phyloP scores from a whole-genome alignment of 805 yeast genomes.

The Metschnikowia arizonensis region DNA sequence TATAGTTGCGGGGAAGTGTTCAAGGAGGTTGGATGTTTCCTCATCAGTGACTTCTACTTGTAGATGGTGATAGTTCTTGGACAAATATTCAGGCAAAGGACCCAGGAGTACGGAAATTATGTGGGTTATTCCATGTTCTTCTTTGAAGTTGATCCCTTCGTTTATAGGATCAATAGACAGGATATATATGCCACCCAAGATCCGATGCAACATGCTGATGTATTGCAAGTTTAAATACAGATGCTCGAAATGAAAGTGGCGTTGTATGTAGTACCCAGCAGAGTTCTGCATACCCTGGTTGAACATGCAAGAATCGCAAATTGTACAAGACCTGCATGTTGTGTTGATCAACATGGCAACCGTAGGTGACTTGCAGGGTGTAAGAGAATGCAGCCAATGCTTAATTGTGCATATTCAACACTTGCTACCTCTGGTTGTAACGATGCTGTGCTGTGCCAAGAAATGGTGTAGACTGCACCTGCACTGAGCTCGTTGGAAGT shows the following conservation, averaged over 20 bases:
- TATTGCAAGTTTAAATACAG: background rate
- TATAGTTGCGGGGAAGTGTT: constrained; percentile 57
- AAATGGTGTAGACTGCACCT: too few species aligned
- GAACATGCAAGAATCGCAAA: too few species aligned
- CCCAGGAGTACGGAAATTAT: constrained; percentile 70
- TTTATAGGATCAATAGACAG: constrained; percentile 69
- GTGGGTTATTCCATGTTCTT: constrained; percentile 58
- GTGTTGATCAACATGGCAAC: too few species aligned
- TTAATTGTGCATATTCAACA: too few species aligned
- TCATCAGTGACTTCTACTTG: constrained; percentile 75
- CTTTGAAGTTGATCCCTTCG: constrained; percentile 40
- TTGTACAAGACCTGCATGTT: too few species aligned
- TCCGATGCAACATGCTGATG: constrained; percentile 36
- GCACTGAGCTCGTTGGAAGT: too few species aligned
- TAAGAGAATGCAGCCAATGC: too few species aligned
- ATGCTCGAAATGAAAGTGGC: background rate
- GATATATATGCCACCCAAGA: constrained; percentile 76
- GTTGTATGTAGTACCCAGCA: background rate
- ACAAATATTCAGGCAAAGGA: constrained; percentile 50
- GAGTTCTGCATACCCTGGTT: too few species aligned
- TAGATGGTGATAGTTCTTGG: constrained; percentile 44
- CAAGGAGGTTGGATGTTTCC: constrained; percentile 59
- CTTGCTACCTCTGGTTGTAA: too few species aligned
- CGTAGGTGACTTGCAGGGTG: too few species aligned
- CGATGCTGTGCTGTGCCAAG: too few species aligned